A percentile compares a stretch with the other conserved stretches of the same genome.
Conservation (phyloP, 768 basidiomycete species). For the Leccinum subtestaceum region DNA sequence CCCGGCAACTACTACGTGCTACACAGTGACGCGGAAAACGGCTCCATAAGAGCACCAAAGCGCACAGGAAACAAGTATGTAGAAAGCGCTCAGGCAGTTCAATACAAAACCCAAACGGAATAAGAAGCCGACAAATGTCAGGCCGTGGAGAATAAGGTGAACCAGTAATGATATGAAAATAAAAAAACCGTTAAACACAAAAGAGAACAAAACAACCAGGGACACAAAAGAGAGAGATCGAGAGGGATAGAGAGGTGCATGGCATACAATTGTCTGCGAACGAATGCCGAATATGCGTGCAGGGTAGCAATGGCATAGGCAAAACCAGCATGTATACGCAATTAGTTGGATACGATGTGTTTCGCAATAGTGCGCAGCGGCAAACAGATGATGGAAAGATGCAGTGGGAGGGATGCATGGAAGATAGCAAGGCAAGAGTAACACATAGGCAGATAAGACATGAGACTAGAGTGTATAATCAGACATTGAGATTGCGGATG, state of each 20-base stretch:
- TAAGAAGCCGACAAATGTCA: slow-evolving; percentile 28
- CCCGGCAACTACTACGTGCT: slow-evolving; percentile 33
- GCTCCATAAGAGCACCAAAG: slow-evolving; percentile 27
- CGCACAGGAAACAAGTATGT: slow-evolving; percentile 27
- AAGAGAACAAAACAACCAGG: slow-evolving; percentile 26
- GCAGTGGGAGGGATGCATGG: slow-evolving; percentile 31
- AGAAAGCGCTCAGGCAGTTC: slow-evolving; percentile 28
- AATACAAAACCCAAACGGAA: slow-evolving; percentile 22
- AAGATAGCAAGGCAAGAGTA: slow-evolving; percentile 38
- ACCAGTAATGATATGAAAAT: slow-evolving; percentile 30
- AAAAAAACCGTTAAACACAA: slow-evolving; percentile 23
- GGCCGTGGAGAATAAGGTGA: slow-evolving; percentile 29
- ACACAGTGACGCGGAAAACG: slow-evolving; percentile 33
- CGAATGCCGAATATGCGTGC: slow-evolving; percentile 21
- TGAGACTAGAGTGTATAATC: slow-evolving; percentile 37
- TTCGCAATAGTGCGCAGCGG: slow-evolving; percentile 33
- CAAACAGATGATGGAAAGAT: slow-evolving; percentile 23
- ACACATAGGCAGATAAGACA: slow-evolving; percentile 36
- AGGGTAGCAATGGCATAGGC: slow-evolving; percentile 23
- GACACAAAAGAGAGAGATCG: slow-evolving; percentile 1
- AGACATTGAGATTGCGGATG: slow-evolving; percentile 37
- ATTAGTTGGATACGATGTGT: slow-evolving; percentile 35
- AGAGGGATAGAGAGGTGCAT: slow-evolving; percentile 10
- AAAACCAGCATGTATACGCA: slow-evolving; percentile 36
- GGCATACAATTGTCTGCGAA: slow-evolving; percentile 27